These are phyloP conservation scores for Naganishia friedmannii DNA, from an alignment of 768 basidiomycete genomes.

Conservation along the genomic window DNA sequence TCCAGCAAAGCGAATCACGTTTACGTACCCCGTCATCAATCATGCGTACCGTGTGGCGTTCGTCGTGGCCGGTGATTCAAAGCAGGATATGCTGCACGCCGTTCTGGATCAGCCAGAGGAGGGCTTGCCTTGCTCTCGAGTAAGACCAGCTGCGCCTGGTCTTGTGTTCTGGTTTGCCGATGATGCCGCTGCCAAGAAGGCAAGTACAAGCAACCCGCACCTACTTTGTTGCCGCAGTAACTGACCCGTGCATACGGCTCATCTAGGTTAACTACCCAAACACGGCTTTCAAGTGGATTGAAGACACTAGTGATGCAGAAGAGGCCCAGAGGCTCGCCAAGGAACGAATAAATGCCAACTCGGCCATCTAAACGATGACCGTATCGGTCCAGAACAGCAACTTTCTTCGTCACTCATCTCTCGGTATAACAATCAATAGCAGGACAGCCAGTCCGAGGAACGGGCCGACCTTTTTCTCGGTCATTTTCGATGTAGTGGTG, in stretches of 20 bases:
- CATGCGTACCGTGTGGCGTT: slow-evolving; percentile 72
- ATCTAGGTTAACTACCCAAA: slow-evolving; percentile 33
- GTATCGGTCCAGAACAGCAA: background rate
- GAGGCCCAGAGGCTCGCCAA: slow-evolving; percentile 29
- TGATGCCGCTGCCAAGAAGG: slow-evolving; percentile 65
- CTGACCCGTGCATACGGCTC: background rate
- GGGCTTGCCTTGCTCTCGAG: slow-evolving; percentile 76
- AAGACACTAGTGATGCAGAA: slow-evolving; percentile 22
- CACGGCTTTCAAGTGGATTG: slow-evolving; percentile 35
- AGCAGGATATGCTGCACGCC: slow-evolving; percentile 67
- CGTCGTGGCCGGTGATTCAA: slow-evolving; percentile 77
- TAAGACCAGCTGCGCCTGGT: slow-evolving; percentile 73
- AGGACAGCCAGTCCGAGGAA: background rate
- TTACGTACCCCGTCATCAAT: slow-evolving; percentile 61
- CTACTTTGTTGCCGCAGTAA: background rate
- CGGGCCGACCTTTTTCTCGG: background rate
- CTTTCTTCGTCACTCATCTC: background rate
- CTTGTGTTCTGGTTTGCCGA: slow-evolving; percentile 94
- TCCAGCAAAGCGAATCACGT: slow-evolving; percentile 80
- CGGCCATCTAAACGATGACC: slow-evolving; percentile 17
- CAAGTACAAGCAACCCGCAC: slow-evolving; percentile 15
- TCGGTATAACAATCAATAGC: background rate
- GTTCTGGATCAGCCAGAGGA: slow-evolving; percentile 78
- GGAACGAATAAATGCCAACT: slow-evolving; percentile 23
- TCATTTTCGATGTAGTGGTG: background rate